Base-by-base conservation (phyloP, 345 rosid species). In the Carallia pectinifolia region DNA sequence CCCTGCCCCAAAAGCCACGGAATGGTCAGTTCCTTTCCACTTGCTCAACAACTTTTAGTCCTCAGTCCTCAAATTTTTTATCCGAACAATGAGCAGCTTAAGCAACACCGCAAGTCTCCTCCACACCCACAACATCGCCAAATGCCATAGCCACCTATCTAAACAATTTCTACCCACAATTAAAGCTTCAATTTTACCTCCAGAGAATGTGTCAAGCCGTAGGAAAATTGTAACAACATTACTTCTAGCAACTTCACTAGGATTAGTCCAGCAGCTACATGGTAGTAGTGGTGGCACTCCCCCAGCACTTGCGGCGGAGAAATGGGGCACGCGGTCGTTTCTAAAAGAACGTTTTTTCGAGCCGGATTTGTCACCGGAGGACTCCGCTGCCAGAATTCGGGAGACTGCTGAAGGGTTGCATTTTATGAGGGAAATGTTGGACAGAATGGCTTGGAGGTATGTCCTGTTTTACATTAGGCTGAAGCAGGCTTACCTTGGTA, bases 371-470 rank as follows among this genome's bases (percentile, higher is more conserved):
- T 89, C 97, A 0, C 90, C 97, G 19, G 92, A 90, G 65, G 96
- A 88, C 1, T 84, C 98, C n/a, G 96, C 72, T 36, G 93, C 86
- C 10, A 88, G 98, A 77, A 94, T 94, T 56, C 83, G 77, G 69
- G 94, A 94, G 76, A 94, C 98, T 31, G 96, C 95, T 4, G 89
- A 89, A 66, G 97, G 97, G 55, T 74, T 93, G 36, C 92, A 87
- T 68, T 82, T 86, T 61, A 80, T 93, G 15, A 77, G 98, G 71
- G 90, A 87, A 60, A 91, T 94, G 98, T 64, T 94, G 77, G 98
- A 91, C 16, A 82, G 73, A 38, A 94, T 94, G 97, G 85, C 96
- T 4, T 93, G 97, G 97, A 86, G 95, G 88, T 91, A 89, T 71
- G 86, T 89, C 58, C 81, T 94, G 30, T 89, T 89, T 72, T 94